Conservation (phyloP, 495 filamentous ascomycete genomes). For the Penicillium herquei region DNA sequence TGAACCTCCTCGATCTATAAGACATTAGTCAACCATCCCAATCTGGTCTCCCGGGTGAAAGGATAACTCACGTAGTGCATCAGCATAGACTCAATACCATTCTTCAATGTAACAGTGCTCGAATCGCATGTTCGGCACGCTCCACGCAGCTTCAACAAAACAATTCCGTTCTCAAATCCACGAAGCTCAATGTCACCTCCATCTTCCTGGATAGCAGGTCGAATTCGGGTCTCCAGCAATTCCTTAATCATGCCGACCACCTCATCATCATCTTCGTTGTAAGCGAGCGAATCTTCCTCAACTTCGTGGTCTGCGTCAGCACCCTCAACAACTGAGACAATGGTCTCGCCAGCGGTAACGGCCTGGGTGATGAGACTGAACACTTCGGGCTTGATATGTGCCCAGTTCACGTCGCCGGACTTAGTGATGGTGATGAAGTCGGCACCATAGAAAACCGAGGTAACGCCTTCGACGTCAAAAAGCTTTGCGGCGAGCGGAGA, state of each 20-base stretch:
- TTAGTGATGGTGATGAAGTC: constrained; percentile 99
- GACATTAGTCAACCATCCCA: constrained; percentile 14
- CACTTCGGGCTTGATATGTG: constrained; percentile 90
- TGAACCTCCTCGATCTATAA: constrained; percentile 90
- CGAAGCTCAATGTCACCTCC: constrained; percentile 94
- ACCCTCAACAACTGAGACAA: constrained; percentile 72
- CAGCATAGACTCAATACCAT: constrained; percentile 96
- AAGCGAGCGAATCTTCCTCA: constrained; percentile 64
- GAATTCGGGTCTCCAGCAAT: constrained; percentile 90
- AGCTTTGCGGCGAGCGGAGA: constrained; percentile 90
- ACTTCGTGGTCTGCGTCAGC: constrained; percentile 53
- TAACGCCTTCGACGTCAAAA: constrained; percentile 87
- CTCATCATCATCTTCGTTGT: constrained; percentile 85
- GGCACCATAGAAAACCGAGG: constrained; percentile 87
- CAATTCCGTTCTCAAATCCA: constrained; percentile 83
- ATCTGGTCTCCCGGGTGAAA: constrained; percentile 24
- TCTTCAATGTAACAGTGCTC: constrained; percentile 91
- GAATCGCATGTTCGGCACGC: constrained; percentile 95
- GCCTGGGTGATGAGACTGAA: constrained; percentile 93
- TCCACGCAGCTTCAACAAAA: constrained; percentile 82
- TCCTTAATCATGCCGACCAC: constrained; percentile 98
- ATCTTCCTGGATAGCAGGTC: constrained; percentile 95
- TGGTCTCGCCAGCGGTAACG: constrained; percentile 74
- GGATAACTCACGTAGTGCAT: constrained; percentile 70
- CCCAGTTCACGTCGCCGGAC: constrained; percentile 81